Evolutionary conservation across 2,329 filamentous ascomycete species (phyloP).

Genomic region (Diaporthe citrichinensis): DNA sequence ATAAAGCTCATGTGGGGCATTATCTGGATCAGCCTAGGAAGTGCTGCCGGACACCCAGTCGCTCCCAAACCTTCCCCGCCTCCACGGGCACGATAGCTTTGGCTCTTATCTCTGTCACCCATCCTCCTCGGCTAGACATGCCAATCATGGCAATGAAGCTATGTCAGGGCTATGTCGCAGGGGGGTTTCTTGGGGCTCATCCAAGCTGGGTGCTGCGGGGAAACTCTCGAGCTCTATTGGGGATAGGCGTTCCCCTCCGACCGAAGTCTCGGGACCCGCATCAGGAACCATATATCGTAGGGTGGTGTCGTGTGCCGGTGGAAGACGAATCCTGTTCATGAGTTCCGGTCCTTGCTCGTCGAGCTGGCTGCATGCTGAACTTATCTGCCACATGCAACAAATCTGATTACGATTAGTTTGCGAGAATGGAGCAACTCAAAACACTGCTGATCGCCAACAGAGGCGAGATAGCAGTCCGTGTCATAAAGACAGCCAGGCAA

Average conservation of each 20-base stretch:
- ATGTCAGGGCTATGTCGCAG: constrained; percentile 10
- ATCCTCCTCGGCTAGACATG: not conserved
- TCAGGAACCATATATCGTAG: not conserved
- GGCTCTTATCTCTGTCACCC: not conserved
- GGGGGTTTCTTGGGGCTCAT: constrained; percentile 4
- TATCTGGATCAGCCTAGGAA: not conserved
- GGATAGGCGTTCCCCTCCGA: not conserved
- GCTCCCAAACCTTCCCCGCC: not conserved
- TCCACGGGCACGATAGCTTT: not conserved
- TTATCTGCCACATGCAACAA: not conserved
- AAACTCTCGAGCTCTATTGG: not conserved
- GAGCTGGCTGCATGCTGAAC: not conserved
- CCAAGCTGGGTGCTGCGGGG: constrained; percentile 13
- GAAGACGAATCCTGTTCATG: not conserved
- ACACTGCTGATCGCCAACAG: constrained; percentile 71
- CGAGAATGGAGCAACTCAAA: constrained; percentile 51
- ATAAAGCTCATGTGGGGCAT: constrained; percentile 26
- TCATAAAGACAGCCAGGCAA: constrained; percentile 59
- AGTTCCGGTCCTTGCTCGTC: not conserved
- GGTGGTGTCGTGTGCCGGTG: too few species aligned
- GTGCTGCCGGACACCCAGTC: not conserved
- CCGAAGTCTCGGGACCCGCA: constrained; percentile 12
- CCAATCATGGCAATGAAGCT: constrained; percentile 14
- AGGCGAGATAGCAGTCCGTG: constrained; percentile 70
- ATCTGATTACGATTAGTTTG: not conserved